Evolutionary conservation across 2,329 filamentous ascomycete species (phyloP), one percentile per base, ranked within the genome.

Genomic region (Neopestalotiopsis sp.): DNA sequence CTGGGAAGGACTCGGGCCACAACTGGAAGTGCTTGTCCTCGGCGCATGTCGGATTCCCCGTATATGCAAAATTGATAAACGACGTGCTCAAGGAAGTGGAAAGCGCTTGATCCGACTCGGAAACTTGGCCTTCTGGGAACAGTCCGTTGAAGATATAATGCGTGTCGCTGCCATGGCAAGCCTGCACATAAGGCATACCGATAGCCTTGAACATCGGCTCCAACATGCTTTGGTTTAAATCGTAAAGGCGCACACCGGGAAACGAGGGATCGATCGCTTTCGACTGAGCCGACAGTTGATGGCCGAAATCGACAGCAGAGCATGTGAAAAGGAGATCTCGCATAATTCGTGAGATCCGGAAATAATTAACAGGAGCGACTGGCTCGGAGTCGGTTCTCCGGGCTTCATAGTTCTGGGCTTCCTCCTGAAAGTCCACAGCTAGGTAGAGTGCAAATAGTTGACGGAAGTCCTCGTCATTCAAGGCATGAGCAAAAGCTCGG

Each of bases 371-470:
- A 12, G 73, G 70, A 13, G 61, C 69, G 1, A 38, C 40, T 0
- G 75, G 75, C 56, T 77, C 73, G 0, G 71, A 67, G 1, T 71
- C 69, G 9, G 38, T 49, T 66, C 69, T 76, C 5, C 65, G 38
- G 4, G 72, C 62, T 13, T 71, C 67, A 61, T 75, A 79, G 7
- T 69, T 71, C 1, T 34, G 17, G 10, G 73, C 38, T 0, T 77
- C 74, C 3, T 70, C 24, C 1, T 71, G 70, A 30, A 79, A 78
- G 14, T 76, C 73, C 5, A 72, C 68, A 0, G 66, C 70, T 0
- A 74, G 71, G 49, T 79, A 79, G 1, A 76, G 69, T 0, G 73
- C 70, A n/a, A 79, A 75, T 0, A 79, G 68, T 2, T 38, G 45
- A 10, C 67, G 40, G 17, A 73, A 76, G 66, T 78, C 75, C 0